Base-by-base conservation (phyloP, 2,329 filamentous ascomycete genomes). In the Dactylonectria macrodidyma region DNA sequence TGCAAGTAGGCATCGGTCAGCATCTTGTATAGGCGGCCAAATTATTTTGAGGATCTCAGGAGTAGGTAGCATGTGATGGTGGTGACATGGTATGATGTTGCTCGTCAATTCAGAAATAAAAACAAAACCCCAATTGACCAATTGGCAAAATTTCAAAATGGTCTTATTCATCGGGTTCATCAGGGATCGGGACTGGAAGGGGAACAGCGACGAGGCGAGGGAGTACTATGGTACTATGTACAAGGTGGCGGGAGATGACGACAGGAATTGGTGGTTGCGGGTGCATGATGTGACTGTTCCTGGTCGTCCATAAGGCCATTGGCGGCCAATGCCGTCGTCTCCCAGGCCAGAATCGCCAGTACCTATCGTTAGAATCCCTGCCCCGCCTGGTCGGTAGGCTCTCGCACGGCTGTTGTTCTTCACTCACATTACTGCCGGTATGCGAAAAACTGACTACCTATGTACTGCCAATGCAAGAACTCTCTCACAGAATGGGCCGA, bases 151-250 rank as follows among this genome's bases (percentile, higher is more conserved):
- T 65, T 64, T 57, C 51, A 67, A 64, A 30, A 59, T 72, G 71
- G 66, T 36, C 74, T 76, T 76, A 76, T 76, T 75, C 74, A 76
- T 76, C 71, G 52, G 72, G 59, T 70, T 71, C 61, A 65, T 69
- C 68, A 68, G 67, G 65, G 69, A 71, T 71, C 66, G 70, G 68
- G 69, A 67, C 68, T 70, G 73, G 38, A 75, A 65, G 70, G 71
- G 69, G 56, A 74, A 58, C 46, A 47, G 55, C 65, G 65, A 67
- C 55, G 65, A 65, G 66, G 38, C 55, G 44, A 62, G 57, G 58
- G 10, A 70, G 62, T 50, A 67, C 70, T 52, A 70, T 60, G 64
- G 62, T 50, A 67, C 70, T 52, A 70, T 60, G 64, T 61, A 68
- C 71, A 33, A 36, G 44, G 54, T 57, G 59, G 58, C 47, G 56